These are phyloP conservation scores for Monilinia polystroma DNA, from an alignment of 2,329 filamentous ascomycete genomes.

Conservation along the genomic window DNA sequence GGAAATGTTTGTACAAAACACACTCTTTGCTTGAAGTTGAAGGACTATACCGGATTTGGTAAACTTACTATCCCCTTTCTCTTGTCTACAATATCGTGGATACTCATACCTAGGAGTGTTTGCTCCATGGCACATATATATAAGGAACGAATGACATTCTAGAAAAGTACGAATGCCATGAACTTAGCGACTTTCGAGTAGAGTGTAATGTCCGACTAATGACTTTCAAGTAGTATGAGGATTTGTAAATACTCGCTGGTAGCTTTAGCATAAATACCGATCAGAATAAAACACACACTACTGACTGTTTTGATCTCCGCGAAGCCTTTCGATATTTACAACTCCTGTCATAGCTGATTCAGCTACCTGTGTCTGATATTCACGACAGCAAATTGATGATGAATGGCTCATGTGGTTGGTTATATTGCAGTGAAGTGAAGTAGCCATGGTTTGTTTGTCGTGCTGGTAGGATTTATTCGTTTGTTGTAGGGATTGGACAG, in stretches of 20 bases:
- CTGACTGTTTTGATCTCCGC: neutral
- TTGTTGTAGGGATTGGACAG: too few species aligned
- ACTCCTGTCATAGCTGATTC: neutral
- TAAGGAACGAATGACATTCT: too few species aligned
- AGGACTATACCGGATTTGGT: neutral
- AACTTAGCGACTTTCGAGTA: neutral
- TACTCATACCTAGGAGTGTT: neutral
- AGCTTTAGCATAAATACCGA: neutral
- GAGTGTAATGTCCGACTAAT: neutral
- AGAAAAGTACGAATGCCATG: neutral
- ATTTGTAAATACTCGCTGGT: neutral
- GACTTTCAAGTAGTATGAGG: neutral
- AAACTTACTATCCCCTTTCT: neutral
- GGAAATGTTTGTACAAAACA: neutral
- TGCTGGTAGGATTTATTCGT: too few species aligned
- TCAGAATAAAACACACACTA: neutral
- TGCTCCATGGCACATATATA: neutral
- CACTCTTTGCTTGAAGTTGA: neutral
- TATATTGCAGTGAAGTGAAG: neutral
- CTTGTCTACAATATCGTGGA: neutral
- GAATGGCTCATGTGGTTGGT: neutral
- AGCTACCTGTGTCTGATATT: neutral
- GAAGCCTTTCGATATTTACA: neutral
- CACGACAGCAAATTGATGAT: constrained; percentile 3
- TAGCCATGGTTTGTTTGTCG: too few species aligned